Evolutionary conservation across 257 asterid species (phyloP).

Genomic region (Cruciata laevipes): DNA sequence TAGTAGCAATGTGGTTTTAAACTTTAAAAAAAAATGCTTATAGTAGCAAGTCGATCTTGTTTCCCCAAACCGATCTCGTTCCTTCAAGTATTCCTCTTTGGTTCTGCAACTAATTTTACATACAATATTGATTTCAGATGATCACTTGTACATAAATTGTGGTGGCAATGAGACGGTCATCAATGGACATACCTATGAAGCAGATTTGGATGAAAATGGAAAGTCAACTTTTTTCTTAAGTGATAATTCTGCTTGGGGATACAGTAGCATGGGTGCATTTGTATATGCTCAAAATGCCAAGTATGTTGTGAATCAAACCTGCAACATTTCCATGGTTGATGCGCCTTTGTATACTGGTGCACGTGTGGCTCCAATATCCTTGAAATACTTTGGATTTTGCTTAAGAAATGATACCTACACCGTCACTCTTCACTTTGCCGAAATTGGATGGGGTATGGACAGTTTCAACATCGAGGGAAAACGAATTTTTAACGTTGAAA

Average conservation of each 20-base stretch:
- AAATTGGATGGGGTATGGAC: constrained; percentile 9
- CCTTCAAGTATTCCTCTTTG: too few relatives aligned
- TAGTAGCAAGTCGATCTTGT: too few relatives aligned
- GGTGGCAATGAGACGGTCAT: constrained; percentile 5
- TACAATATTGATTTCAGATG: constrained; percentile 4
- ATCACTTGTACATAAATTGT: constrained; percentile 22
- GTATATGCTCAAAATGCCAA: neutral
- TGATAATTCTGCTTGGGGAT: constrained; percentile 15
- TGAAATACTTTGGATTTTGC: constrained; percentile 30
- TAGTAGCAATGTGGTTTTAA: too few relatives aligned
- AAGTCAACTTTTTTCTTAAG: constrained; percentile 16
- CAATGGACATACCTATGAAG: constrained; percentile 14
- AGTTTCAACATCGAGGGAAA: neutral
- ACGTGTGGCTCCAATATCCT: constrained; percentile 22
- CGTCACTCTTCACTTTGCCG: constrained; percentile 25
- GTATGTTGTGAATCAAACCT: constrained; percentile 1
- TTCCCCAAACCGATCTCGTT: too few relatives aligned
- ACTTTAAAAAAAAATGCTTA: too few relatives aligned
- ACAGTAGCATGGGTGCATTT: constrained; percentile 26
- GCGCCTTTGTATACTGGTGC: constrained; percentile 17
- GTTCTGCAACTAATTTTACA: too few relatives aligned
- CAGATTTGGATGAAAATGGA: constrained; percentile 11
- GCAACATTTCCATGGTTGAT: constrained; percentile 17
- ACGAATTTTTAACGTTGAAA: constrained; percentile 21
- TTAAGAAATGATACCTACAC: constrained; percentile 8